These are phyloP conservation scores for Pseudevernia furfuracea DNA, from an alignment of 495 filamentous ascomycete species.

Conservation along the genomic window DNA sequence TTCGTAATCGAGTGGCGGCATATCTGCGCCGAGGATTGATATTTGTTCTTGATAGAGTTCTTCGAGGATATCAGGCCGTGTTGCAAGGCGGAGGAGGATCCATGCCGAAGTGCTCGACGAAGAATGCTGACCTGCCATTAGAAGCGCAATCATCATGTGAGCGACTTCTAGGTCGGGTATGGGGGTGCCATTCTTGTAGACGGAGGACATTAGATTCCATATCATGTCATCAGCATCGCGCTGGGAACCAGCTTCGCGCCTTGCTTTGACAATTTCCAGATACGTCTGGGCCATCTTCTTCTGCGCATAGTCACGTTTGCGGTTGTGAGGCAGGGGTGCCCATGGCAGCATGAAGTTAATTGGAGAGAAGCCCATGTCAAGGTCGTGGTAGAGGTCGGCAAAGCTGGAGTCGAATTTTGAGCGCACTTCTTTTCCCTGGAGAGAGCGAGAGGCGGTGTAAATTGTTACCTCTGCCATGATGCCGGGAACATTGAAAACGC, in stretches of 20 bases:
- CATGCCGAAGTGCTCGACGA: constrained; percentile 73
- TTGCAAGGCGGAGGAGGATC: constrained; percentile 73
- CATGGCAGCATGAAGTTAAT: constrained; percentile 83
- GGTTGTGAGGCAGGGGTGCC: constrained; percentile 80
- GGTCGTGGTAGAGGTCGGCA: constrained; percentile 70
- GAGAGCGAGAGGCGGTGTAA: constrained; percentile 70
- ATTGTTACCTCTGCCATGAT: constrained; percentile 80
- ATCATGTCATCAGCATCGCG: constrained; percentile 63
- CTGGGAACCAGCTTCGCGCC: constrained; percentile 44
- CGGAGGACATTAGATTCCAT: constrained; percentile 70
- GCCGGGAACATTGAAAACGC: constrained; percentile 54
- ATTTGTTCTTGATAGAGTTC: constrained; percentile 71
- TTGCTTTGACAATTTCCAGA: constrained; percentile 63
- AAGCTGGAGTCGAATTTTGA: constrained; percentile 65
- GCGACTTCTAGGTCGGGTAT: constrained; percentile 76
- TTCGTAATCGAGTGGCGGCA: constrained; percentile 57
- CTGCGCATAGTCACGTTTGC: constrained; percentile 68
- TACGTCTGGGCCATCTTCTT: constrained; percentile 67
- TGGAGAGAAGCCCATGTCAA: constrained; percentile 76
- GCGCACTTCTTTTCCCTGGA: constrained; percentile 76
- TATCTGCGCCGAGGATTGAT: constrained; percentile 50
- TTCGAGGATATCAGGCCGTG: constrained; percentile 63
- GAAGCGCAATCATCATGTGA: constrained; percentile 85
- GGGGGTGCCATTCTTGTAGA: constrained; percentile 63
- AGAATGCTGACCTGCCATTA: constrained; percentile 87